Conservation (phyloP, 768 basidiomycete species). For the Suillus tomentosus region DNA sequence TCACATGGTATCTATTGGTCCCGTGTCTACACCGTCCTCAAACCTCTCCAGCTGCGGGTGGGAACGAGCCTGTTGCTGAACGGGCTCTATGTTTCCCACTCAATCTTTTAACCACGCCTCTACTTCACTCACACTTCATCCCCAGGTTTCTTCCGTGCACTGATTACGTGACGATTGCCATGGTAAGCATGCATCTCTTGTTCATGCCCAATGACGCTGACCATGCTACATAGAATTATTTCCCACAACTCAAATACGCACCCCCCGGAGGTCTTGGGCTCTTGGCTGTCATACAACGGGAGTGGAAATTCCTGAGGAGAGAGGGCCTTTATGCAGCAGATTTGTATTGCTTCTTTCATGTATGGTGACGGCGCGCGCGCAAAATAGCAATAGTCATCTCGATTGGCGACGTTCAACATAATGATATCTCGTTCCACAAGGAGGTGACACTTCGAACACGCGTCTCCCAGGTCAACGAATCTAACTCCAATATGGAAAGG, state of each 20-base stretch:
- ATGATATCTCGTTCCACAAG: neutral
- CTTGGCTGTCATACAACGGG: slow-evolving; percentile 81
- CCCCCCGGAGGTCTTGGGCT: slow-evolving; percentile 75
- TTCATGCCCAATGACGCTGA: slow-evolving; percentile 8
- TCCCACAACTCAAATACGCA: slow-evolving; percentile 93
- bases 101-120: neutral
- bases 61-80: no score
- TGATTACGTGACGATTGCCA: slow-evolving; percentile 89
- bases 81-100: no score
- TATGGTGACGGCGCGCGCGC: neutral
- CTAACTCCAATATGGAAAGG: neutral
- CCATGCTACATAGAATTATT: slow-evolving; percentile 73
- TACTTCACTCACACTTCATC: slow-evolving; percentile 4
- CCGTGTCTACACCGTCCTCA: no score
- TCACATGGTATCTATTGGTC: no score
- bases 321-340: neutral
- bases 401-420: neutral
- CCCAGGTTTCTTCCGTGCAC: slow-evolving; percentile 78
- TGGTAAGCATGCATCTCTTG: neutral
- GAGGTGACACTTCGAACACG: neutral
- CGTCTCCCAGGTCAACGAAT: neutral
- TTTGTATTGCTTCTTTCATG: neutral
- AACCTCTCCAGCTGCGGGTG: no score
- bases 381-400: neutral
- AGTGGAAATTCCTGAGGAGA: slow-evolving; percentile 42